phyloP scores from a whole-genome alignment of 345 rosid species.

The Atalantia buxifolia region DNA sequence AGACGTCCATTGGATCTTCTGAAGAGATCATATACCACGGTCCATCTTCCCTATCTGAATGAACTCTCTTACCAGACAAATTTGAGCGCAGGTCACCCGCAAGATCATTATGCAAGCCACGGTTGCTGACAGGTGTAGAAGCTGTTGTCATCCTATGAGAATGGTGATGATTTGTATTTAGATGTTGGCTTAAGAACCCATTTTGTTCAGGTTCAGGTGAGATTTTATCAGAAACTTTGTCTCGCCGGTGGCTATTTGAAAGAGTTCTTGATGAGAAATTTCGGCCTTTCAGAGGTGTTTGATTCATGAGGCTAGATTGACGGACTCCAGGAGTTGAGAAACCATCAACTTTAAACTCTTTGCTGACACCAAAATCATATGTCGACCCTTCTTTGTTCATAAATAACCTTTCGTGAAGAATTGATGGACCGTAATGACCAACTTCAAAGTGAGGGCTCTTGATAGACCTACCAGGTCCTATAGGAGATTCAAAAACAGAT shows the following conservation, averaged over 20 bases:
- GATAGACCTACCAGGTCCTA: conserved; percentile 23
- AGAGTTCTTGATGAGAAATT: conserved; percentile 25
- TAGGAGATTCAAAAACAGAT: conserved; percentile 41
- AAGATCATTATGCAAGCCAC: conserved; percentile 34
- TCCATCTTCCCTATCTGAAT: conserved; percentile 30
- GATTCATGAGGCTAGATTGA: conserved; percentile 10
- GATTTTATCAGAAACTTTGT: conserved; percentile 26
- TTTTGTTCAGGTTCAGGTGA: conserved; percentile 47
- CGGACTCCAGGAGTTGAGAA: conserved; percentile 32
- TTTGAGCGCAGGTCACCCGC: conserved; percentile 25
- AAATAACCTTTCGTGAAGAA: conserved; percentile 43
- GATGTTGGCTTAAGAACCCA: conserved; percentile 40
- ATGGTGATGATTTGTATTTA: conserved; percentile 32
- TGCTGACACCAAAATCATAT: conserved; percentile 30
- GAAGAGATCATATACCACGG: conserved; percentile 31
- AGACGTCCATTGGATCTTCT: conserved; percentile 51
- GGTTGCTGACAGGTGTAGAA: conserved; percentile 32
- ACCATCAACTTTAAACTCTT: conserved; percentile 41
- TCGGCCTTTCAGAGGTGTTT: conserved; percentile 42
- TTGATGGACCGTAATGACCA: conserved; percentile 28
- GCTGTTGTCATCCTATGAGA: conserved; percentile 26
- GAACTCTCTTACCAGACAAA: conserved; percentile 40
- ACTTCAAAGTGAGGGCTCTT: conserved; percentile 22
- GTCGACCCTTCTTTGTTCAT: conserved; percentile 35
- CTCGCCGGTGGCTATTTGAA: conserved; percentile 29